Conservation (phyloP, 1,139 yeast genomes). For the Blastobotrys illinoisensis region DNA sequence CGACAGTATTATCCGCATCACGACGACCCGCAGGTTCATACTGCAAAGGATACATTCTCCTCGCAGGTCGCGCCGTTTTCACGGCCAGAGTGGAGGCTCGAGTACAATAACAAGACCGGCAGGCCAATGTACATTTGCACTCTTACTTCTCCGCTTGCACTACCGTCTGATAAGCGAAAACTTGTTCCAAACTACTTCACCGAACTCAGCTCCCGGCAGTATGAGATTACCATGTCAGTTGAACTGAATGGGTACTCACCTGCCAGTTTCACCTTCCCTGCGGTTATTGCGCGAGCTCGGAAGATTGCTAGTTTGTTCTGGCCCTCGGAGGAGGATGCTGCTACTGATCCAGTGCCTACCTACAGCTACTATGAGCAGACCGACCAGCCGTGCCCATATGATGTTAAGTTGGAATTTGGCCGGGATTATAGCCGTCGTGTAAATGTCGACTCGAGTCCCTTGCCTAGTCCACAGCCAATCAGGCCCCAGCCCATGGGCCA, state of each 20-base stretch:
- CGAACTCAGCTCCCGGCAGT: constrained; percentile 25
- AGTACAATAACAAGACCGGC: not conserved
- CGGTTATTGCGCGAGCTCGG: constrained; percentile 8
- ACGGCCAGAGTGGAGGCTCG: constrained; percentile 5
- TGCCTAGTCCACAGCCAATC: not conserved
- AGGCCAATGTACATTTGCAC: not conserved
- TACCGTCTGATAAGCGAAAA: constrained; percentile 12
- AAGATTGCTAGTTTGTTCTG: constrained; percentile 3
- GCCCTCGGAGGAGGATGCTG: constrained; percentile 2
- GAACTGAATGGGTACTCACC: constrained; percentile 3
- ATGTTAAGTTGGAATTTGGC: constrained; percentile 6
- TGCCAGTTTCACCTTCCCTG: constrained; percentile 8
- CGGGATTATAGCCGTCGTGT: not conserved
- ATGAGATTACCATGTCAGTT: constrained; percentile 15
- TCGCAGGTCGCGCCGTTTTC: constrained; percentile 5
- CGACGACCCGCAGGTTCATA: constrained; percentile 7
- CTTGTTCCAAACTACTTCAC: constrained; percentile 25
- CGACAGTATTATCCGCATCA: constrained; percentile 7
- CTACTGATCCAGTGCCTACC: constrained; percentile 8
- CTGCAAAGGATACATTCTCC: constrained; percentile 4
- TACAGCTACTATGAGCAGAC: constrained; percentile 7
- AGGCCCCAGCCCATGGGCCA: not conserved
- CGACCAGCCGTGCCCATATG: constrained; percentile 1
- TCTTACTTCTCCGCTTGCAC: constrained; percentile 14
- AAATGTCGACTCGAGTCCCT: not conserved